Conservation (phyloP, 2,329 filamentous ascomycete genomes). For the Alternaria triticimaculans region DNA sequence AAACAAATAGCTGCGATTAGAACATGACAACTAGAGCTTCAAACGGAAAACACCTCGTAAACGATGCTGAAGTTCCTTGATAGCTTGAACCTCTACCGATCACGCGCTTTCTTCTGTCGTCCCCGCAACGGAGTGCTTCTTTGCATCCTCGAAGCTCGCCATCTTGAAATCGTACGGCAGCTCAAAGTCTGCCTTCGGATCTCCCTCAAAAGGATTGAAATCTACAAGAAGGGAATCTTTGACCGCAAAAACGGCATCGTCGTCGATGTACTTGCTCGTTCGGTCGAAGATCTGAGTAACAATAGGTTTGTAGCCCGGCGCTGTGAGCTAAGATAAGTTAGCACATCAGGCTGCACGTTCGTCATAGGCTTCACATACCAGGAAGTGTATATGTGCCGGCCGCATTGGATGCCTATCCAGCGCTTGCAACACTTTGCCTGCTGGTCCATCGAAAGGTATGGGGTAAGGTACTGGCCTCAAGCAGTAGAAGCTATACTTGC, state of each 20-base stretch:
- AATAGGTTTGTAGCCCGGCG: slow-evolving; percentile 69
- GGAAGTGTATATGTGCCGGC: slow-evolving; percentile 69
- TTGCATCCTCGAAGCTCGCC: slow-evolving; percentile 46
- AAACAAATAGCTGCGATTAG: neutral
- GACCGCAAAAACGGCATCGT: slow-evolving; percentile 66
- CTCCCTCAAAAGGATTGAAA: slow-evolving; percentile 59
- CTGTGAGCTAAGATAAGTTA: slow-evolving; percentile 53
- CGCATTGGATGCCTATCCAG: slow-evolving; percentile 67
- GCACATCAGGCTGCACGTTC: neutral
- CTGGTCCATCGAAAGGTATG: slow-evolving; percentile 64
- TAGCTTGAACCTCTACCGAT: neutral
- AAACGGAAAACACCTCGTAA: neutral
- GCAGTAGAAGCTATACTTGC: slow-evolving; percentile 62
- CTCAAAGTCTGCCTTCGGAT: slow-evolving; percentile 61
- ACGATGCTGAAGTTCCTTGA: neutral
- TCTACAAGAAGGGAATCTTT: slow-evolving; percentile 66
- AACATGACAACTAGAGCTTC: neutral
- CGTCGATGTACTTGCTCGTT: slow-evolving; percentile 66
- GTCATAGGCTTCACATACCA: slow-evolving; percentile 50
- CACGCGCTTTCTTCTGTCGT: slow-evolving; percentile 35
- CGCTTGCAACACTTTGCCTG: slow-evolving; percentile 63
- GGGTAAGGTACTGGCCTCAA: slow-evolving; percentile 57
- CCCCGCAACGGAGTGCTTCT: slow-evolving; percentile 34
- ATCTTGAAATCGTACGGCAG: slow-evolving; percentile 60
- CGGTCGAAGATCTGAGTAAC: slow-evolving; percentile 81